A percentile compares a stretch with the other conserved stretches of the same genome.
These are phyloP conservation scores for Alternaria conjuncta DNA, from an alignment of 2,329 filamentous ascomycete species.

Conservation along the genomic window DNA sequence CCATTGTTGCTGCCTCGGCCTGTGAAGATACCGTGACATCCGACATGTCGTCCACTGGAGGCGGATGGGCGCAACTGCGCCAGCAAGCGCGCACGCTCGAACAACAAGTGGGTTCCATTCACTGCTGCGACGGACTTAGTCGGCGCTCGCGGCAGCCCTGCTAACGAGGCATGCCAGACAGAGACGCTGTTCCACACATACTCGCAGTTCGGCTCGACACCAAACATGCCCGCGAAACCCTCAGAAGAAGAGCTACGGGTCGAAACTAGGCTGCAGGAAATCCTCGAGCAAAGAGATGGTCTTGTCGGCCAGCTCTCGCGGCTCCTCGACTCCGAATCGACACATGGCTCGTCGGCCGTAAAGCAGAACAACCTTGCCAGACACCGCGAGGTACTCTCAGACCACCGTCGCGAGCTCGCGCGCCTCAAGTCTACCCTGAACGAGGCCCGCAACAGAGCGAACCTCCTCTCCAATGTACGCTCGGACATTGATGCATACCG, in stretches of 20 bases:
- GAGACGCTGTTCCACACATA: conserved; percentile 84
- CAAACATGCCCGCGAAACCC: conserved; percentile 81
- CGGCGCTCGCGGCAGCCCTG: conserved; percentile 16
- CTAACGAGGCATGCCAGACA: conserved; percentile 64
- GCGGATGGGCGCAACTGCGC: conserved; percentile 87
- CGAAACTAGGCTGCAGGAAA: conserved; percentile 81
- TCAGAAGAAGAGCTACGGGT: conserved; percentile 82
- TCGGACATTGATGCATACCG: conserved; percentile 92
- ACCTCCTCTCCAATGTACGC: conserved; percentile 88
- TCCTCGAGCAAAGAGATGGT: conserved; percentile 86
- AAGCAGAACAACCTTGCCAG: conserved; percentile 96
- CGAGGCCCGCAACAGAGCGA: conserved; percentile 83
- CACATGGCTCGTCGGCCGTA: conserved; percentile 85
- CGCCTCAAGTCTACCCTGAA: conserved; percentile 76
- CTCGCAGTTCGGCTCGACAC: conserved; percentile 84
- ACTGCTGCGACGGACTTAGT: conserved; percentile 19
- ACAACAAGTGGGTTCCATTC: conserved; percentile 71
- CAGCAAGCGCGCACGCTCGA: conserved; percentile 90
- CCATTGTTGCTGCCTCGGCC: conserved; percentile 12
- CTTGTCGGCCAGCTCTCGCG: conserved; percentile 83
- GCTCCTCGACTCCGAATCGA: conserved; percentile 89
- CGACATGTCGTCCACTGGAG: conserved; percentile 50
- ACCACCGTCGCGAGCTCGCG: conserved; percentile 82
- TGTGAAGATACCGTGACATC: neutral
- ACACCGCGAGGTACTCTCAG: conserved; percentile 85